Conservation (phyloP, 257 asterid species). For the Forsythia suspensa region DNA sequence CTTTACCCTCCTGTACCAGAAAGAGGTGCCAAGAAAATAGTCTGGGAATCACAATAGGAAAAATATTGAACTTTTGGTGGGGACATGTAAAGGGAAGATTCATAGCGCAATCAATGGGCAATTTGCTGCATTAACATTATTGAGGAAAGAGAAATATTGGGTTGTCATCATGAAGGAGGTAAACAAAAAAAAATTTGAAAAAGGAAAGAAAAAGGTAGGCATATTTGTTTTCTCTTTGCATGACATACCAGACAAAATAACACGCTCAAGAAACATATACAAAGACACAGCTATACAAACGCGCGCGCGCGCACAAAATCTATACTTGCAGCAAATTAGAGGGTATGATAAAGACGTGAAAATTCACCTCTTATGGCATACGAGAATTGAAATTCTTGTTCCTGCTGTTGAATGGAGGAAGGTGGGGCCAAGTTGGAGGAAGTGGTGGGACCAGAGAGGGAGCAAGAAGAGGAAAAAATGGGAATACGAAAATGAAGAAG, state of each 20-base stretch:
- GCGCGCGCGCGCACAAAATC: background rate
- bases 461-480: background rate
- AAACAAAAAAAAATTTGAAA: conserved; percentile 26
- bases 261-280: background rate
- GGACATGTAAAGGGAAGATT: conserved; percentile 43
- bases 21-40: background rate
- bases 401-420: conserved; percentile 29
- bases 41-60: conserved; percentile 22
- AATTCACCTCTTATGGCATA: conserved; percentile 42
- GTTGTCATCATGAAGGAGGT: conserved; percentile 22
- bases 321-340: background rate
- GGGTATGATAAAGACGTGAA: conserved; percentile 9
- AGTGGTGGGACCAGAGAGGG: conserved; percentile 21
- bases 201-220: conserved; percentile 26
- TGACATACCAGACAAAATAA: conserved; percentile 32
- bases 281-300: conserved; percentile 11
- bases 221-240: conserved; percentile 25
- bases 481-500: background rate
- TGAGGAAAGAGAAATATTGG: conserved; percentile 30
- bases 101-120: conserved; percentile 77
- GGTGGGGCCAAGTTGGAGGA: conserved; percentile 27
- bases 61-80: conserved; percentile 18
- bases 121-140: conserved; percentile 38
- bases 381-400: conserved; percentile 28
- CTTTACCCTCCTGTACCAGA: background rate